phyloP scores from a whole-genome alignment of 2,329 filamentous ascomycete species.

The Diplodia seriata region DNA sequence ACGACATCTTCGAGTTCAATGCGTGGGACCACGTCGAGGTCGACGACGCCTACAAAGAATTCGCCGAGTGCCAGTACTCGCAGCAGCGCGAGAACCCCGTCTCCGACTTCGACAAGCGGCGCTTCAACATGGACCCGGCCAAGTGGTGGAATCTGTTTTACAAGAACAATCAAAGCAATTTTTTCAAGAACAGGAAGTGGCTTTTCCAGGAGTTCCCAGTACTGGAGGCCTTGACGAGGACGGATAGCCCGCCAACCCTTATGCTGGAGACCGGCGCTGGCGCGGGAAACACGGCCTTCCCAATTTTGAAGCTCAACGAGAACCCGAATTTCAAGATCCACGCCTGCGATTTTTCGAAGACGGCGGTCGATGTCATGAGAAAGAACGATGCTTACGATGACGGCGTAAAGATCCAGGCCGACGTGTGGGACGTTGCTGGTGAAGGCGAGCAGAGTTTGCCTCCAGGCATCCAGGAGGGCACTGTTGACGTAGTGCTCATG shows the following conservation, averaged over 20 bases:
- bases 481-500: conserved; percentile 89
- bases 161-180: conserved; percentile 95
- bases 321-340: conserved; percentile 84
- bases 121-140: conserved; percentile 88
- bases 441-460: conserved; percentile 67
- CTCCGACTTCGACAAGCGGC: conserved; percentile 88
- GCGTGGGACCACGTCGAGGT: conserved; percentile 98
- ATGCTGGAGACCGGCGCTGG: conserved; percentile 93
- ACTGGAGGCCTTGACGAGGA: conserved; percentile 74
- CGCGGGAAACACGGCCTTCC: conserved; percentile 95
- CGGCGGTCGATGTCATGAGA: conserved; percentile 91
- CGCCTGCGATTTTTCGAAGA: conserved; percentile 96
- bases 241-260: conserved; percentile 71
- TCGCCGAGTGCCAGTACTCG: conserved; percentile 81
- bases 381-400: conserved; percentile 76
- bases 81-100: conserved; percentile 87
- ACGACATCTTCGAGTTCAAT: conserved; percentile 96
- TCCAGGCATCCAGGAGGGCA: conserved; percentile 75
- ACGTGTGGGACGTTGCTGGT: conserved; percentile 88
- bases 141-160: conserved; percentile 99
- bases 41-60: conserved; percentile 85
- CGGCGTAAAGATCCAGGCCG: conserved; percentile 74
- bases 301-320: conserved; percentile 81
- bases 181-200: conserved; percentile 99
- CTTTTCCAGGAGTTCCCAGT: conserved; percentile 94